Percentiles rank a stretch among this genome's conserved stretches.
Conservation (phyloP, 2,329 filamentous ascomycete species). For the Fonsecaea multimorphosa region DNA sequence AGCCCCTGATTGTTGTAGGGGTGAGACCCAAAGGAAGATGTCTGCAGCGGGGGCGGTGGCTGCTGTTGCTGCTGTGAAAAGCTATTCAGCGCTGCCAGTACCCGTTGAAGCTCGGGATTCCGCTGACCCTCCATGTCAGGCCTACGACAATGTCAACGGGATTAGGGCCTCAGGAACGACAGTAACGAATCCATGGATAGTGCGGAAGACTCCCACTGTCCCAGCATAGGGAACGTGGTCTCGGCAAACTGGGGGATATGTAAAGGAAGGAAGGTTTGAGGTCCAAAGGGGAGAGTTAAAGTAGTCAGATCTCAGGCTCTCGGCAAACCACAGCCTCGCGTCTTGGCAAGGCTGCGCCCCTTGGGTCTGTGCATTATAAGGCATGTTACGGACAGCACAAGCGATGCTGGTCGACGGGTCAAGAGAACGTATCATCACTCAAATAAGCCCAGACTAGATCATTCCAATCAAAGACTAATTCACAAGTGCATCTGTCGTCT, state of each 20-base stretch:
- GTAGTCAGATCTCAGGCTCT: neutral
- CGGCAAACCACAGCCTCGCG: slow-evolving; percentile 4
- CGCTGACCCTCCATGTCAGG: slow-evolving; percentile 28
- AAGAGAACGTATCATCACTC: too few relatives aligned
- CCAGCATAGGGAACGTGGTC: neutral
- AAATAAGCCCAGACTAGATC: too few relatives aligned
- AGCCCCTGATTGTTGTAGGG: neutral
- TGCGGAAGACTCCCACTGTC: neutral
- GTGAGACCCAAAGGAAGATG: neutral
- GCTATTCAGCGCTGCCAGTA: slow-evolving; percentile 35
- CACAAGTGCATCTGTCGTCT: too few relatives aligned
- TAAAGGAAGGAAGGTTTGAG: neutral
- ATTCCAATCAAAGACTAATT: too few relatives aligned
- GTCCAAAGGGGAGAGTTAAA: neutral
- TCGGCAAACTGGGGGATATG: neutral
- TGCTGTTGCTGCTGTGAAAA: slow-evolving; percentile 17
- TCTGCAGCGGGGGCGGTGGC: neutral
- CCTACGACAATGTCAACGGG: neutral
- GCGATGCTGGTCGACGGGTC: neutral
- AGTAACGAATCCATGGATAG: neutral
- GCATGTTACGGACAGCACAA: too few relatives aligned
- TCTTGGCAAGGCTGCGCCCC: neutral
- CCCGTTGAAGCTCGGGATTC: slow-evolving; percentile 37
- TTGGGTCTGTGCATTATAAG: neutral
- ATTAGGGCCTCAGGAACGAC: neutral